A percentile compares a stretch with the other conserved stretches of the same genome.
Evolutionary conservation across 129 eudicot genomes (phyloP).

Genomic region (Flaveria sonorensis): DNA sequence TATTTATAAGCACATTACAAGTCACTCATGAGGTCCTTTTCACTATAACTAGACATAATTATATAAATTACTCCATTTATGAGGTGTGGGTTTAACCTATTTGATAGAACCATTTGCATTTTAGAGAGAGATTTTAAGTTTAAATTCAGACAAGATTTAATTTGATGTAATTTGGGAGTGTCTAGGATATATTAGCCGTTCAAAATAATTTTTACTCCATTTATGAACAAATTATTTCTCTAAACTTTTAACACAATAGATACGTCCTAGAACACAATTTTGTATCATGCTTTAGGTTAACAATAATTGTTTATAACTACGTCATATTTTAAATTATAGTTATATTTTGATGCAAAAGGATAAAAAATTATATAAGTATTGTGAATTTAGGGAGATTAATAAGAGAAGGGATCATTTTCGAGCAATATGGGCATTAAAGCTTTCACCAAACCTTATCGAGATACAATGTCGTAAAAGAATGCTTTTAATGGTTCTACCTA

Average conservation of each 20-base stretch:
- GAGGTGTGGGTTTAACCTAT: too few species aligned
- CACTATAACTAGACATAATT: neutral
- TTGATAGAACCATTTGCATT: too few species aligned
- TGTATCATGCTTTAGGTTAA: neutral
- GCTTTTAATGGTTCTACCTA: conserved; percentile 29
- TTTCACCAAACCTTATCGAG: conserved; percentile 38
- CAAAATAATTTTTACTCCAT: too few species aligned
- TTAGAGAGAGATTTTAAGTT: too few species aligned
- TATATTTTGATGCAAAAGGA: too few species aligned
- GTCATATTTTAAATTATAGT: too few species aligned
- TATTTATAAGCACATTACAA: neutral
- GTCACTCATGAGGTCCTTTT: conserved; percentile 20
- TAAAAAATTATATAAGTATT: neutral
- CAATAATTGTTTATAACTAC: too few species aligned
- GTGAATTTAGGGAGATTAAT: conserved; percentile 1
- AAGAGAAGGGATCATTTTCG: conserved; percentile 13
- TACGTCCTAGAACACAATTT: neutral
- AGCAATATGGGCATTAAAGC: conserved; percentile 31
- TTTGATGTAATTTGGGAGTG: too few species aligned
- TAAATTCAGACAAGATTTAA: too few species aligned
- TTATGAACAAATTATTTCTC: too few species aligned
- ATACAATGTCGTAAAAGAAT: conserved; percentile 17
- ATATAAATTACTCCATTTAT: neutral
- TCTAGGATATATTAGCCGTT: too few species aligned
- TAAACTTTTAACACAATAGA: too few species aligned